phyloP scores from a whole-genome alignment of 805 yeast genomes.

The Lipomyces spencermartinsiae region DNA sequence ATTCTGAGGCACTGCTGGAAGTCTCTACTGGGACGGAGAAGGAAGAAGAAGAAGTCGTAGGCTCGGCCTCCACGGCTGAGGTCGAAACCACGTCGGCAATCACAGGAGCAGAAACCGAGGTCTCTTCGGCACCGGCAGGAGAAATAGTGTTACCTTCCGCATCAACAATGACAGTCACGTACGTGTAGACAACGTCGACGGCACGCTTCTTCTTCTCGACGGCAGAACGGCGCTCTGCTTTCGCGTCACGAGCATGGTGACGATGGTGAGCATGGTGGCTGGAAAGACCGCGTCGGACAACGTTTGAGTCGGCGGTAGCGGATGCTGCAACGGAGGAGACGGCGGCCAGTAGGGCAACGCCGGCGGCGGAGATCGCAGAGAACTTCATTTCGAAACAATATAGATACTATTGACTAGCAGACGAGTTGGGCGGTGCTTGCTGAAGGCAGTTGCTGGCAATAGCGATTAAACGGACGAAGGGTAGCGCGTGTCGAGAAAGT shows the following conservation, averaged over 20 bases:
- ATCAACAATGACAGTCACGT: constrained; percentile 54
- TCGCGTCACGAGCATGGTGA: constrained; percentile 37
- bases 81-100: constrained; percentile 35
- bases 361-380: constrained; percentile 28
- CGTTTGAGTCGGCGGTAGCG: constrained; percentile 3
- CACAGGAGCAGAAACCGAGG: constrained; percentile 48
- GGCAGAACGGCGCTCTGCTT: constrained; percentile 37
- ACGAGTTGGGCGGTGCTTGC: constrained; percentile 18
- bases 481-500: neutral
- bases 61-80: constrained; percentile 33
- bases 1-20: constrained; percentile 42
- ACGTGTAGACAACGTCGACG: constrained; percentile 53
- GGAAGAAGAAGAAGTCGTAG: constrained; percentile 35
- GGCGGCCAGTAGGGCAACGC: constrained; percentile 11
- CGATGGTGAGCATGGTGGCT: constrained; percentile 34
- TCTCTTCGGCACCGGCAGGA: constrained; percentile 45
- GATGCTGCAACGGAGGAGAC: constrained; percentile 15
- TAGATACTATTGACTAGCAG: neutral
- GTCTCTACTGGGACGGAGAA: constrained; percentile 41
- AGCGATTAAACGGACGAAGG: neutral
- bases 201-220: constrained; percentile 47
- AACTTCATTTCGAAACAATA: constrained; percentile 14
- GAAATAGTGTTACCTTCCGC: constrained; percentile 48
- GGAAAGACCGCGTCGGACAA: constrained; percentile 11
- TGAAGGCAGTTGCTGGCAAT: constrained; percentile 7